Base-by-base conservation (phyloP, 371 early-diverging fungal species). In the Mortierella sp. region DNA sequence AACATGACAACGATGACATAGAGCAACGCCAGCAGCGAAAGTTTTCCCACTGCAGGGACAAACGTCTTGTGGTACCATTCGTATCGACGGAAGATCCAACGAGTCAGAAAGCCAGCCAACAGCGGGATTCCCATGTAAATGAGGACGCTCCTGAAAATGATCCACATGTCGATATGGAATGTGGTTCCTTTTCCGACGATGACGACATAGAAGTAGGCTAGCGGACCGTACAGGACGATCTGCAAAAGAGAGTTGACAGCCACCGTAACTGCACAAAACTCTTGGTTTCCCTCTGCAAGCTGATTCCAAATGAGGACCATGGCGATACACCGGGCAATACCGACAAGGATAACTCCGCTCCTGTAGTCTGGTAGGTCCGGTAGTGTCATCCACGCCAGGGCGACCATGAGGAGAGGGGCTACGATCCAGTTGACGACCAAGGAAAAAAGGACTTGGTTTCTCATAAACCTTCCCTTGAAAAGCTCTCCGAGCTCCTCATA, bases 1-100 rank as follows among this genome's bases (percentile, higher is more conserved):
- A 96, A 96, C 94, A 96, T 94, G 78, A 95, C 90, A 27, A 94
- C 75, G 58, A 96, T 95, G 18, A 94, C 94, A 80, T 90, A 96
- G 27, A 95, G 79, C 48, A 96, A 81, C 1, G 93, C 93, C 29
- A 95, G 51, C 43, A 95, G 81, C 38, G 94, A 91, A 16, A 90
- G 77, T 5, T 93, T 92, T 24, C 90, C 91, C 35, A 94, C 87
- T 18, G 70, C 82, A 18, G 92, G 91, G 46, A 95, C 41, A 76
- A 95, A 94, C 29, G 48, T 85, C 6, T 84, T 76, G 18, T 93
- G 86, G 79, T 94, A 95, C 94, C 93, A 94, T 3, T 75, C 78
- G 0, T 78, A 63, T 32, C 82, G 82, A 24, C 89, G 78, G 5
- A 93, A 75, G 10, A 79, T 43, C 21, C 88, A 78, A 21, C 96